Evolutionary conservation across 2,329 filamentous ascomycete genomes (phyloP).

Genomic region (Diaporthe destruens): DNA sequence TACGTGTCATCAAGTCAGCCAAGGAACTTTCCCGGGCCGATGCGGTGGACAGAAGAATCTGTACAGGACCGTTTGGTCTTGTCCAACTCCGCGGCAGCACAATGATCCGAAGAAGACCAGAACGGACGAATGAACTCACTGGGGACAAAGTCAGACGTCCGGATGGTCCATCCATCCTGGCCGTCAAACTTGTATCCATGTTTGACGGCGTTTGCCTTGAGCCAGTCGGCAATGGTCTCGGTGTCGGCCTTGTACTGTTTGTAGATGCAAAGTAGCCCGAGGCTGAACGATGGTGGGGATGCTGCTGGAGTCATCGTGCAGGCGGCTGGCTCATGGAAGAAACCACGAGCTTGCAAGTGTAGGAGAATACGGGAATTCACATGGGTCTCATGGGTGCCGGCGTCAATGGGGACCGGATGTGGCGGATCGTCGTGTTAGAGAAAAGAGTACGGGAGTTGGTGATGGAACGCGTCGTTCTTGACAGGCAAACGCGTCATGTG

Average conservation of each 20-base stretch:
- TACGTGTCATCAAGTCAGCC: not conserved
- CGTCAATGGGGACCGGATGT: not conserved
- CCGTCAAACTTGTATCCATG: slow-evolving; percentile 22
- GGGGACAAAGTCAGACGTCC: slow-evolving; percentile 21
- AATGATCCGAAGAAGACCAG: not conserved
- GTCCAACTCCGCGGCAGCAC: not conserved
- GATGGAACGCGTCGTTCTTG: not conserved
- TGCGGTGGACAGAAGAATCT: not conserved
- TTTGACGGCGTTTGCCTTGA: slow-evolving; percentile 17
- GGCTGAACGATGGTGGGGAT: not conserved
- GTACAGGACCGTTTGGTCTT: not conserved
- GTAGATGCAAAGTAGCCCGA: slow-evolving; percentile 15
- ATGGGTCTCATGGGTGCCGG: not conserved
- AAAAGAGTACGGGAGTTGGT: not conserved
- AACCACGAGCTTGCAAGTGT: too few relatives aligned
- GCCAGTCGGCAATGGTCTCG: slow-evolving; percentile 24
- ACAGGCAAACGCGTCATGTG: slow-evolving; percentile 1
- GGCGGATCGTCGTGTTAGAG: not conserved
- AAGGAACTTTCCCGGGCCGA: too few relatives aligned
- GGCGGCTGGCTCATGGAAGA: not conserved
- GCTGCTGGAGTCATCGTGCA: slow-evolving; percentile 15
- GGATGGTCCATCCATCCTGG: not conserved
- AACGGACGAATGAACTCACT: not conserved
- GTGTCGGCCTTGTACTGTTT: slow-evolving; percentile 33
- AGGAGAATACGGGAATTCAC: not conserved